Conservation (phyloP, 495 filamentous ascomycete species). For the Cenococcum geophilum region DNA sequence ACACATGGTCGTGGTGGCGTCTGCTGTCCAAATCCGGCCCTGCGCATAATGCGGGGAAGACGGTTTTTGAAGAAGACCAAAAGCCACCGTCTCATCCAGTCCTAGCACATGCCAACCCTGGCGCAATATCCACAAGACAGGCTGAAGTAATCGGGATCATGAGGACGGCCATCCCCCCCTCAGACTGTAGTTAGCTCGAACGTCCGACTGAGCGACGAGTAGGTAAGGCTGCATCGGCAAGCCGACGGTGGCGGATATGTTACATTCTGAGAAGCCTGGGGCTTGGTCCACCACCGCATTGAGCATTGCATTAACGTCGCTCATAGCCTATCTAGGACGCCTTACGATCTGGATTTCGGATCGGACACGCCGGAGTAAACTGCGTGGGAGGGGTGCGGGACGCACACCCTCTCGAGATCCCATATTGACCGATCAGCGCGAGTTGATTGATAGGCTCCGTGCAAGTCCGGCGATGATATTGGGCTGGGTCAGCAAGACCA, state of each 20-base stretch:
- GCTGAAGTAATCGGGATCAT: not conserved
- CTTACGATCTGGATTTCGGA: not conserved
- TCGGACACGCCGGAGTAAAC: not conserved
- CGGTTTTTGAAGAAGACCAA: not conserved
- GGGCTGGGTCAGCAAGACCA: not conserved
- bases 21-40: not conserved
- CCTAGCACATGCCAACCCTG: not conserved
- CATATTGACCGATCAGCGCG: not conserved
- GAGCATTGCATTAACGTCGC: not conserved
- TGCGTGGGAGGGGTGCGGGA: not conserved
- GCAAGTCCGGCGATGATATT: not conserved
- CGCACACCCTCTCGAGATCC: not conserved
- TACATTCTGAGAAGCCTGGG: not conserved
- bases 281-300: not conserved
- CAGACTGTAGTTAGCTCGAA: not conserved
- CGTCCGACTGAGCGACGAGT: not conserved
- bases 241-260: not conserved
- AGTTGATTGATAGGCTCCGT: not conserved
- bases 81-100: not conserved
- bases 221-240: too few relatives aligned
- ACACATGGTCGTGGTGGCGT: not conserved
- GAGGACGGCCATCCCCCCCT: not conserved
- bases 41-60: not conserved
- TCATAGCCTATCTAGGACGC: not conserved
- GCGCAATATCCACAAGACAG: not conserved